These are phyloP conservation scores for Trametopsis cervina DNA, from an alignment of 768 basidiomycete species.

Conservation along the genomic window DNA sequence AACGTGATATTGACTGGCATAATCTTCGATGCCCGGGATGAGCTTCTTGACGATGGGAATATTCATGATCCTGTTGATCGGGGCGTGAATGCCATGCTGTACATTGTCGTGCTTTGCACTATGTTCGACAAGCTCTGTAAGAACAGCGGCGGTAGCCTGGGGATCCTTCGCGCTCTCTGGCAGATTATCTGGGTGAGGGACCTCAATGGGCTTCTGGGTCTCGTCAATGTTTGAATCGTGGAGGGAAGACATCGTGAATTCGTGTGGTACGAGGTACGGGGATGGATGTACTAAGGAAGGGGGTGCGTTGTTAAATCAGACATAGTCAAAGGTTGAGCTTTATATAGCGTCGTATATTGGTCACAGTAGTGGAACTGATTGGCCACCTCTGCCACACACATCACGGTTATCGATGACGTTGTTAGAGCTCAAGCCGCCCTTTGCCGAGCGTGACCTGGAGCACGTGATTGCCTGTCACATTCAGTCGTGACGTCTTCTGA, in stretches of 20 bases:
- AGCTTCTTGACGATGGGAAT: slow-evolving; percentile 38
- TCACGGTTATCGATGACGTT: neutral
- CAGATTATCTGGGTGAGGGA: slow-evolving; percentile 28
- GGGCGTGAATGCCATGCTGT: slow-evolving; percentile 25
- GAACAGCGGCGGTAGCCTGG: slow-evolving; percentile 22
- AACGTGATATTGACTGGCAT: slow-evolving; percentile 45
- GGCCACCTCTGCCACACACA: neutral
- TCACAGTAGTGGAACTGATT: neutral
- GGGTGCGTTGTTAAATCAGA: too few relatives aligned
- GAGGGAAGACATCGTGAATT: slow-evolving; percentile 16
- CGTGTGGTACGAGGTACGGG: neutral
- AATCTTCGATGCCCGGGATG: slow-evolving; percentile 48
- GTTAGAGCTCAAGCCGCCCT: too few relatives aligned
- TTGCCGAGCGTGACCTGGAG: too few relatives aligned
- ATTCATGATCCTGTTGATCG: slow-evolving; percentile 22
- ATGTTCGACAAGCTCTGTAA: slow-evolving; percentile 31
- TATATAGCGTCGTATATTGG: neutral
- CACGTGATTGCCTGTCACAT: too few relatives aligned
- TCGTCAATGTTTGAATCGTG: slow-evolving; percentile 8
- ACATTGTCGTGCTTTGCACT: slow-evolving; percentile 25
- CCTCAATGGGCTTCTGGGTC: slow-evolving; percentile 21
- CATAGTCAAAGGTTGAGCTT: neutral
- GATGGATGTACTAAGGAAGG: too few relatives aligned
- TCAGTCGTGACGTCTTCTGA: too few relatives aligned
- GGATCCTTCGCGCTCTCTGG: slow-evolving; percentile 21